These are phyloP conservation scores for Agaricales sp. DNA, from an alignment of 1,284 basidiomycete genomes.

Conservation along the genomic window DNA sequence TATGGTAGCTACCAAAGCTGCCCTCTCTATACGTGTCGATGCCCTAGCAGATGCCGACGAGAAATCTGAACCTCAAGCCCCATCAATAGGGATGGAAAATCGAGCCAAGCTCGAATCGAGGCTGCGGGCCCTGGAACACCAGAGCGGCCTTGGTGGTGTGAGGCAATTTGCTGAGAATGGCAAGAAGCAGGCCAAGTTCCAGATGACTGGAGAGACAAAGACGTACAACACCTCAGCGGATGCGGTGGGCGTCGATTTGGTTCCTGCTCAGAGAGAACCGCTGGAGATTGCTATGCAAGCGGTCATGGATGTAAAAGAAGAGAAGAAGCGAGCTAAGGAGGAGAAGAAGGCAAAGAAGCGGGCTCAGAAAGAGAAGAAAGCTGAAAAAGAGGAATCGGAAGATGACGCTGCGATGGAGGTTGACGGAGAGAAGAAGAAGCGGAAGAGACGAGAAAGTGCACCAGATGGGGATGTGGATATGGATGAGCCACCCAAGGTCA, in stretches of 20 bases:
- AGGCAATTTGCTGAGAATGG: conserved; percentile 52
- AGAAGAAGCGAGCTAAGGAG: conserved; percentile 71
- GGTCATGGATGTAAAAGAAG: conserved; percentile 69
- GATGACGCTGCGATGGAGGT: conserved; percentile 32
- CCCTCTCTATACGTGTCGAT: conserved; percentile 93
- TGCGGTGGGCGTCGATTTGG: conserved; percentile 50
- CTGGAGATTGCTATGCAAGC: conserved; percentile 54
- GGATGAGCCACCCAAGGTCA: conserved; percentile 24
- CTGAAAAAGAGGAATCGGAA: conserved; percentile 23
- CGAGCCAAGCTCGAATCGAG: conserved; percentile 94
- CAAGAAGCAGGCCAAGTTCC: conserved; percentile 69
- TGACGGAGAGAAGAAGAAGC: conserved; percentile 50
- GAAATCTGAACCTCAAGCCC: conserved; percentile 75
- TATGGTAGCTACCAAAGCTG: conserved; percentile 98
- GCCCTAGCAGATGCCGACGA: conserved; percentile 89
- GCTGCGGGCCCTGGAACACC: conserved; percentile 80
- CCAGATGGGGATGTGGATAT: conserved; percentile 19
- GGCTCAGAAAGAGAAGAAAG: conserved; percentile 48
- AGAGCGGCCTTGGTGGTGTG: conserved; percentile 59
- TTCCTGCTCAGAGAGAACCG: conserved; percentile 76
- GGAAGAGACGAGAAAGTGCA: conserved; percentile 45
- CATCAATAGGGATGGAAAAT: conserved; percentile 87
- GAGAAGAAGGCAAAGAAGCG: conserved; percentile 61
- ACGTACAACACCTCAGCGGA: conserved; percentile 81
- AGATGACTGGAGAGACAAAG: conserved; percentile 65